Base-by-base conservation (phyloP, 2,329 filamentous ascomycete genomes). In the Cercospora sp. region DNA sequence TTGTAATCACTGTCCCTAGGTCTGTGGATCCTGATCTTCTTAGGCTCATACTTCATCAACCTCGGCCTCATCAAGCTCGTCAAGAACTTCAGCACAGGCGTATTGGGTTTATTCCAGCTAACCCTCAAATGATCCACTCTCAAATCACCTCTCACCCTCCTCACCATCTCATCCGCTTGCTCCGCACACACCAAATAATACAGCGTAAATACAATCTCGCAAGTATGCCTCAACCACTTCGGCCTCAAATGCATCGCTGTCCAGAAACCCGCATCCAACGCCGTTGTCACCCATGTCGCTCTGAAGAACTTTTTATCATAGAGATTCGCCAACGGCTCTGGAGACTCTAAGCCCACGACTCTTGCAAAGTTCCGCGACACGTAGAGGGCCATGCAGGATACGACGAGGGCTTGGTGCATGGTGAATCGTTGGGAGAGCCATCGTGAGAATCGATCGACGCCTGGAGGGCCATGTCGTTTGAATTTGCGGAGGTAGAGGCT, bases 201-300 rank as follows among this genome's bases (percentile, higher is more conserved):
- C 10, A 91, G 77, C 0, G 92, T 92, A 79, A 97, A 98, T 58
- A 92, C 83, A 20, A 98, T 84, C 77, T 92, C 93, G 9, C 91
- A 87, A 13, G 97, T 77, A 77, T 98, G 94, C 45, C 93, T 86
- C 51, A 97, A 73, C 88, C 91, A 94, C 75, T 91, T 93, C 59
- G 84, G 84, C 66, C 87, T 87, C 71, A 99, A 94, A 75, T 89
- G 90, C 95, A 99, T 99, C 36, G 95, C 95, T 0, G 93, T 97
- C 95, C 95, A 99, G 80, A 97, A 99, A 1, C 95, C 95, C 5
- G 95, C 95, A 75, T 99, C 95, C 69, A 99, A 82, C 0, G 93
- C 95, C 0, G 95, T 99, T 63, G 95, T 89, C 16, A 98, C 88
- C 95, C 95, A 99, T 77, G 95, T 99, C 65, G 95, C 95, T 60